Percentiles rank a stretch among this genome's conserved stretches.
Evolutionary conservation across 2,329 filamentous ascomycete genomes (phyloP).

Genomic region (Trichoderma sp.): DNA sequence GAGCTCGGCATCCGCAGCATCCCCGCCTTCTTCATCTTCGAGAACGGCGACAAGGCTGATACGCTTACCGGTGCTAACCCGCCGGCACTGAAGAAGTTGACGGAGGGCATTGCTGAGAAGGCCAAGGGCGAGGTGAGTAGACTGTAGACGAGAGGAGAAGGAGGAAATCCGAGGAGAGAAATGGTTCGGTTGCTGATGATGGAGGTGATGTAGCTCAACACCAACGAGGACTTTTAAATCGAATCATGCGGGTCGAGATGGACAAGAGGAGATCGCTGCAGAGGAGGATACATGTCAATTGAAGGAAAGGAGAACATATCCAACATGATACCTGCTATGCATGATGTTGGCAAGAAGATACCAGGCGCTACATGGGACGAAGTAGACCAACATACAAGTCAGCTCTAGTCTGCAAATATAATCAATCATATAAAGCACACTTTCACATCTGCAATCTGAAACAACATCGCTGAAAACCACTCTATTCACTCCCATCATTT

Average conservation of each 20-base stretch:
- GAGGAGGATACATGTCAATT: not conserved
- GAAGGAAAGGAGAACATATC: not conserved
- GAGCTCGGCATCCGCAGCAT: constrained; percentile 53
- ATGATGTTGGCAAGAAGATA: not conserved
- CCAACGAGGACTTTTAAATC: not conserved
- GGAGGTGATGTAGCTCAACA: not conserved
- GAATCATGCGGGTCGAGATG: not conserved
- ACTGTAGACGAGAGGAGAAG: not conserved
- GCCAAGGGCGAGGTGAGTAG: constrained; percentile 21
- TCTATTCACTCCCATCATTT: not conserved
- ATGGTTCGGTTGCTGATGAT: not conserved
- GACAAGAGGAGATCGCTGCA: not conserved
- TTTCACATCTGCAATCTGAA: not conserved
- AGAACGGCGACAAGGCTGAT: constrained; percentile 48
- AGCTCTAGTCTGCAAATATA: not conserved
- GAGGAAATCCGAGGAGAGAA: not conserved
- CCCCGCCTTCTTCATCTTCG: constrained; percentile 60
- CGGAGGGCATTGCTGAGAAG: constrained; percentile 28
- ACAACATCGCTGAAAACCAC: not conserved
- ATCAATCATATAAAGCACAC: not conserved
- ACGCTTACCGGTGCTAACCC: constrained; percentile 42
- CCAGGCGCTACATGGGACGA: not conserved
- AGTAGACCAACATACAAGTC: not conserved
- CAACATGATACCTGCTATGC: not conserved
- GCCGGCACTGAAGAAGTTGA: constrained; percentile 31